Percentiles rank a stretch among this genome's conserved stretches.
These are phyloP conservation scores for Penicillium sp. DNA, from an alignment of 2,329 filamentous ascomycete genomes.

Conservation along the genomic window DNA sequence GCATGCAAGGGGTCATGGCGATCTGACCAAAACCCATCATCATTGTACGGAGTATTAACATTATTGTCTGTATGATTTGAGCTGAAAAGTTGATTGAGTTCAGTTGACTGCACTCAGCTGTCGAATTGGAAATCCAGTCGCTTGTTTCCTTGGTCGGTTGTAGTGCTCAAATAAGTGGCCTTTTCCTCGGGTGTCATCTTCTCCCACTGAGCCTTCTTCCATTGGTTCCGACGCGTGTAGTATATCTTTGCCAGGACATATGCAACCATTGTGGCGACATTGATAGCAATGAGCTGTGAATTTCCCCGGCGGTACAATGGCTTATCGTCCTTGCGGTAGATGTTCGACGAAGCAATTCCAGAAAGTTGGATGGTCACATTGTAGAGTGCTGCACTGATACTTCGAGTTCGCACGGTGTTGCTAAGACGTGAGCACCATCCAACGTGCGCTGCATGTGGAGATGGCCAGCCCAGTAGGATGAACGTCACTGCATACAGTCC, in stretches of 20 bases:
- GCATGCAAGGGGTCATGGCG: not conserved
- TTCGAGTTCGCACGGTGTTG: conserved; percentile 52
- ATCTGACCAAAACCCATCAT: not conserved
- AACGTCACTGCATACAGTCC: conserved; percentile 43
- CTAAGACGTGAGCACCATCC: conserved; percentile 52
- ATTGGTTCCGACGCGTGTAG: conserved; percentile 34
- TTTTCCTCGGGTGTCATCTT: conserved; percentile 50
- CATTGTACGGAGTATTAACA: not conserved
- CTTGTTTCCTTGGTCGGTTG: conserved; percentile 56
- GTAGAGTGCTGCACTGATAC: conserved; percentile 52
- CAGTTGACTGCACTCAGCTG: conserved; percentile 37
- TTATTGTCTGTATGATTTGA: not conserved
- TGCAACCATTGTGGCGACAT: conserved; percentile 49
- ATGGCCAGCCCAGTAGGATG: conserved; percentile 12
- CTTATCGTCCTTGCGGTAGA: conserved; percentile 56
- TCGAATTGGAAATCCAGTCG: conserved; percentile 57
- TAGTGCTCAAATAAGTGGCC: conserved; percentile 51
- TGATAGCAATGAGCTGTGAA: conserved; percentile 49
- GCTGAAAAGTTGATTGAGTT: not conserved
- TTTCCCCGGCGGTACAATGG: conserved; percentile 48
- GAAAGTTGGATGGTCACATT: conserved; percentile 49
- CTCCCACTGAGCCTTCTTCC: conserved; percentile 44
- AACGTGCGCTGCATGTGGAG: conserved; percentile 49
- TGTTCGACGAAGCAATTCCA: conserved; percentile 49
- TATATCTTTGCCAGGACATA: conserved; percentile 45